These are phyloP conservation scores for Lenzites betulinus DNA, from an alignment of 768 basidiomycete genomes.

Conservation along the genomic window DNA sequence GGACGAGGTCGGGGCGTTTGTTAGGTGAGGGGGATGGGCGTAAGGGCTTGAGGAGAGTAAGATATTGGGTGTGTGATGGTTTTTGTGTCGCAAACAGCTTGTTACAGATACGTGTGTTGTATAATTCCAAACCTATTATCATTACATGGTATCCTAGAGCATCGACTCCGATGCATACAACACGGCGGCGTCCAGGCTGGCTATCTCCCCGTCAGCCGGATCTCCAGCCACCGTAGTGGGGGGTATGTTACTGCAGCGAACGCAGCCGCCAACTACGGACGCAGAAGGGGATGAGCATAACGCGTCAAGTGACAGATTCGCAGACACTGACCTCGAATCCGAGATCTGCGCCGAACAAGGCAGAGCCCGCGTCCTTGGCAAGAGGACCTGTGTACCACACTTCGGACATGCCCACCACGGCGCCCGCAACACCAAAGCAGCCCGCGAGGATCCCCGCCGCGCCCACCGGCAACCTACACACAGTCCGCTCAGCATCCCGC, in stretches of 20 bases:
- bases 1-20: conserved; percentile 13
- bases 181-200: background rate
- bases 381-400: conserved; percentile 56
- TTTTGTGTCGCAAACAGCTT: background rate
- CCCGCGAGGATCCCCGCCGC: conserved; percentile 49
- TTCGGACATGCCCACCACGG: conserved; percentile 55
- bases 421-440: conserved; percentile 48
- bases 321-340: conserved; percentile 50
- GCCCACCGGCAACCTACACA: conserved; percentile 46
- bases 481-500: background rate
- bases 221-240: conserved; percentile 52
- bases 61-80: too few relatives aligned
- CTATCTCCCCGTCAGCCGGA: conserved; percentile 43
- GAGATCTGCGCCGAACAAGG: conserved; percentile 48
- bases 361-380: conserved; percentile 42
- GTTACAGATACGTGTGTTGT: too few relatives aligned
- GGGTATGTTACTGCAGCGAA: conserved; percentile 51
- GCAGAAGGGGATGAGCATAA: background rate
- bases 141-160: background rate
- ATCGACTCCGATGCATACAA: background rate
- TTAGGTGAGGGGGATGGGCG: background rate
- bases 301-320: background rate
- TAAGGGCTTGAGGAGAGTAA: background rate
- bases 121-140: background rate
- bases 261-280: conserved; percentile 42